Conservation (phyloP, 352 stramenopile genomes). For the Globisporangium nagaii region DNA sequence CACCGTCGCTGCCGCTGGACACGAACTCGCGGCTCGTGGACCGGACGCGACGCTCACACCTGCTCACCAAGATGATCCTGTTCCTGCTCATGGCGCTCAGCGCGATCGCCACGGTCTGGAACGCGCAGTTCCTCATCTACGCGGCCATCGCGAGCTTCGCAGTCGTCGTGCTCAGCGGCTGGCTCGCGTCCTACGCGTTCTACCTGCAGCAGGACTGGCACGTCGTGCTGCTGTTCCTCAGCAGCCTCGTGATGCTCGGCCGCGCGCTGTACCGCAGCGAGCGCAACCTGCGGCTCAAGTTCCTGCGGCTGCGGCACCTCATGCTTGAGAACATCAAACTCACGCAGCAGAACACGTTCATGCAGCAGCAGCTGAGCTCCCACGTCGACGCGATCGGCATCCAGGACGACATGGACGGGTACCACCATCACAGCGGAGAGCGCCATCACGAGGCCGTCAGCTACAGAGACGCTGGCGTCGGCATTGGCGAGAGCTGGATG, state of each 20-base stretch:
- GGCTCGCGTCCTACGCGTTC: constrained; percentile 16
- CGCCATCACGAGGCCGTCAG: neutral
- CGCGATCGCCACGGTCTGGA: constrained; percentile 46
- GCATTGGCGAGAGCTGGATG: constrained; percentile 65
- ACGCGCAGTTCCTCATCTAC: constrained; percentile 49
- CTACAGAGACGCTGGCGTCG: neutral
- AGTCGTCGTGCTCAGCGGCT: constrained; percentile 19
- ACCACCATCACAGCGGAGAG: neutral
- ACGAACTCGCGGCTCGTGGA: constrained; percentile 12
- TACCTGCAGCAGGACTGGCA: constrained; percentile 46
- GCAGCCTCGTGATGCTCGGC: constrained; percentile 31
- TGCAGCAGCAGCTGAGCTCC: constrained; percentile 62
- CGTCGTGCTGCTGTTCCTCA: constrained; percentile 35
- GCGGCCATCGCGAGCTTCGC: constrained; percentile 20
- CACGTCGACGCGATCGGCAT: constrained; percentile 54
- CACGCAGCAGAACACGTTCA: constrained; percentile 48
- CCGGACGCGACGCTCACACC: constrained; percentile 20
- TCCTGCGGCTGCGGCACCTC: constrained; percentile 46
- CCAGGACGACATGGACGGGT: constrained; percentile 8
- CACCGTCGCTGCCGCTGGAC: constrained; percentile 5
- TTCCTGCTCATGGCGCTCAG: constrained; percentile 48
- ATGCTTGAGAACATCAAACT: constrained; percentile 65
- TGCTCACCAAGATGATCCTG: constrained; percentile 44
- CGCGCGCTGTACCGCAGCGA: constrained; percentile 38
- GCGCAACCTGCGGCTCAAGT: constrained; percentile 33